Percentiles rank a stretch among this genome's conserved stretches.
These are phyloP conservation scores for Antrodiella citrinella DNA, from an alignment of 768 basidiomycete species.

Conservation along the genomic window DNA sequence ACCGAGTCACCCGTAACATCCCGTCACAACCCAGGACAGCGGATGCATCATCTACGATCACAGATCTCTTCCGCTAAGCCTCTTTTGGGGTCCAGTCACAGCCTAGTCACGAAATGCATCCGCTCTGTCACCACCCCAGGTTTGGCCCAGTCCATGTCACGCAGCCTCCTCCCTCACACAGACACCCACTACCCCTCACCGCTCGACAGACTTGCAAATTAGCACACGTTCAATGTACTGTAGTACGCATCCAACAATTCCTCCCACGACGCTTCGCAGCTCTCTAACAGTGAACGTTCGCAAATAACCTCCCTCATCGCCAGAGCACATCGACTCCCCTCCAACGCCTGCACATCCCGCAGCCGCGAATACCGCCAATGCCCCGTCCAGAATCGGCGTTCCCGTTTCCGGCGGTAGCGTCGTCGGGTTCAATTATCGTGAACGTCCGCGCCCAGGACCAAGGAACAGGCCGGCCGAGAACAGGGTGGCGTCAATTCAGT, in stretches of 20 bases:
- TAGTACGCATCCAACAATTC: too few species aligned
- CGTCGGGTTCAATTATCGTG: too few species aligned
- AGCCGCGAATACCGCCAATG: neutral
- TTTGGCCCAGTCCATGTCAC: neutral
- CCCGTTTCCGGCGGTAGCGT: too few species aligned
- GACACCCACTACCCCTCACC: neutral
- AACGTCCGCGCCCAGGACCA: too few species aligned
- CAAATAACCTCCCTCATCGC: constrained; percentile 15
- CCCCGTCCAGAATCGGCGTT: too few species aligned
- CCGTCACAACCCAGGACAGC: neutral
- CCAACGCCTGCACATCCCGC: too few species aligned
- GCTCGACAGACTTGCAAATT: neutral
- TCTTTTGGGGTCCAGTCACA: neutral
- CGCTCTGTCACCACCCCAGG: neutral
- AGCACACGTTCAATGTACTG: neutral
- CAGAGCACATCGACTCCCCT: neutral
- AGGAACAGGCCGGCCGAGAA: too few species aligned
- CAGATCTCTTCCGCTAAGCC: neutral
- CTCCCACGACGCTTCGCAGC: constrained; percentile 16
- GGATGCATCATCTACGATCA: neutral
- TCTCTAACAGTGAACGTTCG: constrained; percentile 20
- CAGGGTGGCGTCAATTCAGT: too few species aligned
- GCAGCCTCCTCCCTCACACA: neutral
- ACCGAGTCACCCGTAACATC: neutral
- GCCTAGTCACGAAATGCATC: neutral